Evolutionary conservation across 306 rosid genomes (phyloP), one percentile per base, ranked within the genome.

Genomic region (Quercus mongolica): DNA sequence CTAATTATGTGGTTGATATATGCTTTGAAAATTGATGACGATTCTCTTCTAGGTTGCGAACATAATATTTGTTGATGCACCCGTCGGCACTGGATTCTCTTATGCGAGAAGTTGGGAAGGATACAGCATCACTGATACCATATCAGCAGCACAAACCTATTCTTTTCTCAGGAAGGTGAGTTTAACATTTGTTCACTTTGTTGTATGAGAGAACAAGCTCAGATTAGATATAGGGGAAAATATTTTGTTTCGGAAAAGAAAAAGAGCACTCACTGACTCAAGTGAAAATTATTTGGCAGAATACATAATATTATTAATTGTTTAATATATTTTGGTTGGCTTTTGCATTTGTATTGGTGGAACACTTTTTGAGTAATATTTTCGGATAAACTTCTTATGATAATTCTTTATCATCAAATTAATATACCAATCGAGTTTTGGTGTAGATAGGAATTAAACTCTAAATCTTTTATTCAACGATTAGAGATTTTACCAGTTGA

Each of bases 41-140:
- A 4, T 13, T 13, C 5, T 28, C 12, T 31, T 28, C 12, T 49
- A 83, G 87, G 23, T 80, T 33, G 78, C 74, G 14, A 86, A 81
- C 56, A 55, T 90, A 76, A 80, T 90, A 31, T 90, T 80, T 78
- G 28, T 86, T n/a, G 92, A 88, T 64, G 30, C 83, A 20, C 91
- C 91, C 0, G 89, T 88, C 0, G 91, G 89, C 26, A 78, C 78
- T 63, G 91, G 91, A 73, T 88, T 83, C 82, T 85, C 91, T 2
- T 88, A 85, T 56, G 83, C 84, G 3, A 9, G 15, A 23, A 81
- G 76, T 2, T 38, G 75, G 38, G 28, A 57, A 20, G 87, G 81
- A 5, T 78, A 68, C 71, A 26, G 38, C 11, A 56, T 78, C 7
- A 82, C 49, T 69, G 91, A 82, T 59, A 73, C 11, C 12, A 20